These are phyloP conservation scores for Lachnellula hyalina DNA, from an alignment of 2,329 filamentous ascomycete species.

Conservation along the genomic window DNA sequence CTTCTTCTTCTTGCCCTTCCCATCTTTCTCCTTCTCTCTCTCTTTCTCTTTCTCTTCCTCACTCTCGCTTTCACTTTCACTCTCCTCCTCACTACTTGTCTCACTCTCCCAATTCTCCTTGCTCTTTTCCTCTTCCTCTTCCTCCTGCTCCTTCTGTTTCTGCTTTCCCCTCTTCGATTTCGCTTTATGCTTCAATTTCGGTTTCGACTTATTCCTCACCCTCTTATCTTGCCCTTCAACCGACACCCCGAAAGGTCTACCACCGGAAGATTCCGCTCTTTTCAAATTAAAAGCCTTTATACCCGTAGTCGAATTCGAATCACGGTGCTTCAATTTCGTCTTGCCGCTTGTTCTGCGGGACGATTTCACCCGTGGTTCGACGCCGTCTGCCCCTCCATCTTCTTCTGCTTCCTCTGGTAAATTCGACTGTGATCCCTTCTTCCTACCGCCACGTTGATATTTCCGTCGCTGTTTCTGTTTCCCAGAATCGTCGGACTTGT, in stretches of 20 bases:
- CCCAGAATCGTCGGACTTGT: slow-evolving; percentile 3
- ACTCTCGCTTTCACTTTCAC: slow-evolving; percentile 8
- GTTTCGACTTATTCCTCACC: slow-evolving; percentile 9
- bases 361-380: not conserved
- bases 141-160: slow-evolving; percentile 3
- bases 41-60: slow-evolving; percentile 15
- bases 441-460: slow-evolving; percentile 14
- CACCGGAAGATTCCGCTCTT: slow-evolving; percentile 15
- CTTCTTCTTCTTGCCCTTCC: slow-evolving; percentile 26
- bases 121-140: slow-evolving; percentile 10
- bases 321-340: slow-evolving; percentile 1
- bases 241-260: slow-evolving; percentile 20
- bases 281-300: slow-evolving; percentile 25
- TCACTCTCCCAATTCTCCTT: slow-evolving; percentile 11
- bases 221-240: slow-evolving; percentile 8
- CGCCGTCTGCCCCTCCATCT: slow-evolving; percentile 2
- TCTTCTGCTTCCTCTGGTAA: slow-evolving; percentile 4
- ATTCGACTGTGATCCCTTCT: slow-evolving; percentile 7
- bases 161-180: slow-evolving; percentile 14
- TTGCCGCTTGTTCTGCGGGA: not conserved
- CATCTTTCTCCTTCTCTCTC: slow-evolving; percentile 21
- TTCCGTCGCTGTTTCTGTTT: slow-evolving; percentile 4
- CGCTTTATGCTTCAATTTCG: slow-evolving; percentile 9
- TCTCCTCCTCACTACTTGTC: slow-evolving; percentile 6
- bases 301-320: slow-evolving; percentile 15